Evolutionary conservation across 805 yeast genomes (phyloP).

Genomic region (Zygosaccharomyces pseudorouxii): DNA sequence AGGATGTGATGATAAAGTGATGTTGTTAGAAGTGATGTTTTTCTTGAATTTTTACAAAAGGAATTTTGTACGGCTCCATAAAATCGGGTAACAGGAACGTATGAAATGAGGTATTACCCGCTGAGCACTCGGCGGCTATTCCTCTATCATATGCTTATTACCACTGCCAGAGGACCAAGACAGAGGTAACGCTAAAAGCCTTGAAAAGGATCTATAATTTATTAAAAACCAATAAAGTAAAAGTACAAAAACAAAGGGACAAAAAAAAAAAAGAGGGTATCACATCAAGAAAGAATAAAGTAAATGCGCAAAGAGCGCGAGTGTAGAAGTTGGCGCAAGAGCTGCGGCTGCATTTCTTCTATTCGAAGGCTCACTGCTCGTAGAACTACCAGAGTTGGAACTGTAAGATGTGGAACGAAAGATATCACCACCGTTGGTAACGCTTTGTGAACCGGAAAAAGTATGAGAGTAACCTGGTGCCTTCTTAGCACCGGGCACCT

Average conservation of each 20-base stretch:
- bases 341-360: not conserved
- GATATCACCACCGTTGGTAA: slow-evolving; percentile 28
- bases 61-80: not conserved
- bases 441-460: slow-evolving; percentile 22
- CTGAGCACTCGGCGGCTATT: not conserved
- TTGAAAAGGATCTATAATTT: no score
- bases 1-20: slow-evolving; percentile 8
- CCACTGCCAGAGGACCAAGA: no score
- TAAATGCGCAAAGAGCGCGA: slow-evolving; percentile 2
- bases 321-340: not conserved
- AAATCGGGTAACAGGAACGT: not conserved
- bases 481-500: slow-evolving; percentile 48
- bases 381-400: not conserved
- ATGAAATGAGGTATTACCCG: not conserved
- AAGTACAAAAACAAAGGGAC: not conserved
- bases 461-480: slow-evolving; percentile 45
- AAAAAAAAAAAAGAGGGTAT: slow-evolving; percentile 4
- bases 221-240: not conserved
- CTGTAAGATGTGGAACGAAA: slow-evolving; percentile 15
- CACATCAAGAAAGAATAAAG: slow-evolving; percentile 2
- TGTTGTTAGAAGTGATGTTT: slow-evolving; percentile 7
- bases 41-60: not conserved
- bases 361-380: not conserved
- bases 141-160: no score
- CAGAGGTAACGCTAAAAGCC: no score